These are phyloP conservation scores for Diplocarpon mali DNA, from an alignment of 2,329 filamentous ascomycete genomes.

Conservation along the genomic window DNA sequence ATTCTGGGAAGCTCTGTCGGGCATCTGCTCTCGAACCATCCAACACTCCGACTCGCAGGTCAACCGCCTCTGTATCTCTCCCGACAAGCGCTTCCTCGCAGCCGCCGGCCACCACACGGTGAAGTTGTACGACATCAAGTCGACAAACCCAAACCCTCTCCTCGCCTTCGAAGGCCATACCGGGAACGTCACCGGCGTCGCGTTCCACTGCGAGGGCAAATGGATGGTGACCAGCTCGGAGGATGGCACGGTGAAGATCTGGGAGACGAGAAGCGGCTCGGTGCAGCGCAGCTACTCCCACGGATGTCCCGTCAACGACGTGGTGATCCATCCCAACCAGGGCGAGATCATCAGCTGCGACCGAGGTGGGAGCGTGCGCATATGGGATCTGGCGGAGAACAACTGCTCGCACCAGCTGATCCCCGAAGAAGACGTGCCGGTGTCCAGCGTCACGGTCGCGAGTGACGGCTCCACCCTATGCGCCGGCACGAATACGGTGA, in stretches of 20 bases:
- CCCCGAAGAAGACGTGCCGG: constrained; percentile 87
- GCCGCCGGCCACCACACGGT: constrained; percentile 70
- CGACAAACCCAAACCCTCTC: constrained; percentile 87
- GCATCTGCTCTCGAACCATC: constrained; percentile 95
- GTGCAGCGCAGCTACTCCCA: constrained; percentile 92
- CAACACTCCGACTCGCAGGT: constrained; percentile 98
- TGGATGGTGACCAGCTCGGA: constrained; percentile 99
- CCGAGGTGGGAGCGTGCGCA: constrained; percentile 78
- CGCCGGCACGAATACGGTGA: constrained; percentile 81
- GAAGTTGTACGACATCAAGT: constrained; percentile 98
- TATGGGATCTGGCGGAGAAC: constrained; percentile 96
- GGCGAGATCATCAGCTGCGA: constrained; percentile 97
- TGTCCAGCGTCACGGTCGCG: constrained; percentile 90
- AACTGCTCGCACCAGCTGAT: constrained; percentile 94
- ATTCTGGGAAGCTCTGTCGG: constrained; percentile 97
- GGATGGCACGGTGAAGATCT: constrained; percentile 50
- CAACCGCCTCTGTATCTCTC: constrained; percentile 95
- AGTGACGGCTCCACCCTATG: constrained; percentile 88
- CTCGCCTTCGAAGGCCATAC: constrained; percentile 94
- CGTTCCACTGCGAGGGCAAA: constrained; percentile 97
- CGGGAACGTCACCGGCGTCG: constrained; percentile 89
- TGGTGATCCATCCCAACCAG: constrained; percentile 99
- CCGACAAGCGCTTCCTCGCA: constrained; percentile 88
- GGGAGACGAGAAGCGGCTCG: constrained; percentile 26
- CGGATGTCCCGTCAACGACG: constrained; percentile 83